Evolutionary conservation across 331 rosid genomes (phyloP).

Genomic region (Arachis monticola): DNA sequence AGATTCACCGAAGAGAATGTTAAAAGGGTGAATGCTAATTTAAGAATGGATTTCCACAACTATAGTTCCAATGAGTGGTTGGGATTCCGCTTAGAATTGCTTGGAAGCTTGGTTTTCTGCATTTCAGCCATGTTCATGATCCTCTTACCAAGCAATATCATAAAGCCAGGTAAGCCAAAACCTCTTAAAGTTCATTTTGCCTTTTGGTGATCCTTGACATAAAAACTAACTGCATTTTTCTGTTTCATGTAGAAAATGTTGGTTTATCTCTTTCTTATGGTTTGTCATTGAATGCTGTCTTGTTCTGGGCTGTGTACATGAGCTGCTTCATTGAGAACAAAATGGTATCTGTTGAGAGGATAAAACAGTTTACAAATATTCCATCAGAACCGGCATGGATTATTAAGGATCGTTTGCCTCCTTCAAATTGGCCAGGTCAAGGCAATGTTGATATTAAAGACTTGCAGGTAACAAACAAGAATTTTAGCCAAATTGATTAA

Average conservation of each 20-base stretch:
- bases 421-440: constrained; percentile 67
- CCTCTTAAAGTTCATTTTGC: background rate
- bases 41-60: constrained; percentile 81
- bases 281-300: constrained; percentile 54
- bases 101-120: constrained; percentile 67
- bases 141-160: constrained; percentile 62
- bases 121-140: constrained; percentile 71
- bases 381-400: constrained; percentile 75
- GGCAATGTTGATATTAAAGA: constrained; percentile 66
- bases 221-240: constrained; percentile 33
- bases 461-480: constrained; percentile 57
- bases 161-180: constrained; percentile 65
- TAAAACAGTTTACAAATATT: constrained; percentile 61
- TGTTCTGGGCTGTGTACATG: constrained; percentile 59
- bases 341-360: constrained; percentile 85
- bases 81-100: constrained; percentile 71
- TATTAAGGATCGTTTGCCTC: constrained; percentile 56
- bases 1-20: constrained; percentile 59
- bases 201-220: background rate
- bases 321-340: constrained; percentile 75
- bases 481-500: background rate
- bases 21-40: constrained; percentile 60
- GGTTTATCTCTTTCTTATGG: constrained; percentile 85
- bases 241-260: constrained; percentile 56
- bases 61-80: constrained; percentile 75